Base-by-base conservation (phyloP, 768 basidiomycete genomes). In the Tricholoma furcatifolium region DNA sequence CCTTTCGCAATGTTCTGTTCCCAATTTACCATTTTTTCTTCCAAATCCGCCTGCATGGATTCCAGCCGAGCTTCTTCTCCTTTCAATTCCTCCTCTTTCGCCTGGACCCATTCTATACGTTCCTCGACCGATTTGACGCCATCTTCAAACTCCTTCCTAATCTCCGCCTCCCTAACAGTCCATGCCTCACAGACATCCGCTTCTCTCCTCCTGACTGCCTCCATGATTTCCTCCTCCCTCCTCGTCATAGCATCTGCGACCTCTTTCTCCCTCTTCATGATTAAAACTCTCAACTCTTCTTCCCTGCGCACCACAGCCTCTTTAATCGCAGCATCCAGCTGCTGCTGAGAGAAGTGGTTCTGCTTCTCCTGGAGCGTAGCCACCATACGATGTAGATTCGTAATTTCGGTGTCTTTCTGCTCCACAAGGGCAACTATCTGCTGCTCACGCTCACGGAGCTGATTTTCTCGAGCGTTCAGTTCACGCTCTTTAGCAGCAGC, bases 171-270 rank as follows among this genome's bases (percentile, higher is more conserved):
- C 38, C 78, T 68, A 32, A 62, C 51, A 18, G 65, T 67, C 83
- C 87, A 88, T 12, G 85, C 83, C 10, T 81, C 74, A 35, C 74
- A 74, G 23, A 88, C 71, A 59, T 88, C 85, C 17, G 72, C 79
- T 58, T 90, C 88, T 6, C 87, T 74, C 45, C 70, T 70, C 24
- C 82, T 70, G 5, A 91, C 83, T 1, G 86, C 84, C 15, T 80
- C 78, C 74, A 88, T 76, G 38, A 90, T 83, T 64, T 88, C 87
- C 50, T 85, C 81, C 59, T 91, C 88, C 2, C 88, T 73, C 47
- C 77, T 70, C 21, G 78, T 70, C 74, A 88, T 88, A 6, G 84
- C 82, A 23, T 67, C 68, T 2, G 80, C 82, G 3, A 91, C 83
- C 62, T 89, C 87, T 46, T 83, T 82, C 64, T 91, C 88, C 30